phyloP scores from a whole-genome alignment of 1,284 basidiomycete species.

The Caloboletus inedulis region DNA sequence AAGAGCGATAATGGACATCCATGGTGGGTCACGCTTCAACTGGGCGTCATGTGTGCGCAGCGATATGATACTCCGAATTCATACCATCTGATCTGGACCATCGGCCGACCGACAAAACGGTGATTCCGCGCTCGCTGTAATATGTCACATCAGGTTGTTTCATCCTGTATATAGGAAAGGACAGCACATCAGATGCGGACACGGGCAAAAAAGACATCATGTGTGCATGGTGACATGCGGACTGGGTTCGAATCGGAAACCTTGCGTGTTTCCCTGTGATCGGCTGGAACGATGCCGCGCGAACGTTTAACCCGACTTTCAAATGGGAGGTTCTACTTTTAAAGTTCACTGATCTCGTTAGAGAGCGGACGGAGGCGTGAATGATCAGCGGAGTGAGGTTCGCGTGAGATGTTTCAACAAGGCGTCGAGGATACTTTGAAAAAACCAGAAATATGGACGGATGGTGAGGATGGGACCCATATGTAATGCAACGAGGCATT shows the following conservation, averaged over 20 bases:
- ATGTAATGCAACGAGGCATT: conserved; percentile 20
- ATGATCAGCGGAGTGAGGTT: conserved; percentile 13
- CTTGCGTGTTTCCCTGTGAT: conserved; percentile 1
- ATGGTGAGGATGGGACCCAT: neutral
- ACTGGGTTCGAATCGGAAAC: conserved; percentile 6
- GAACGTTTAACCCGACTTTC: conserved; percentile 6
- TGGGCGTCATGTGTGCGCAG: neutral
- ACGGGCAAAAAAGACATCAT: neutral
- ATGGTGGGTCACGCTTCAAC: neutral
- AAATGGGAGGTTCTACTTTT: conserved; percentile 12
- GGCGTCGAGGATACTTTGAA: neutral
- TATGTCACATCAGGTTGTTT: conserved; percentile 1
- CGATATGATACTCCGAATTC: neutral
- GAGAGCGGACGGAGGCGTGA: conserved; percentile 4
- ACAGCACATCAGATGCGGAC: neutral
- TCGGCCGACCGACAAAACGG: neutral
- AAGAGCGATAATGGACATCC: neutral
- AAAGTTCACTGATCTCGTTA: conserved; percentile 3
- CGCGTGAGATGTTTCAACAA: conserved; percentile 1
- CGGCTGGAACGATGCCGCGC: neutral
- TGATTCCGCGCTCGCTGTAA: neutral
- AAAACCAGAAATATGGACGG: conserved; percentile 1
- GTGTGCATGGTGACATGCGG: conserved; percentile 1
- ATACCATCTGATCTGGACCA: conserved; percentile 8
- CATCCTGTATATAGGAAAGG: neutral